phyloP scores from a whole-genome alignment of 176 grass and related monocot species.

The Dactylis glomerata region DNA sequence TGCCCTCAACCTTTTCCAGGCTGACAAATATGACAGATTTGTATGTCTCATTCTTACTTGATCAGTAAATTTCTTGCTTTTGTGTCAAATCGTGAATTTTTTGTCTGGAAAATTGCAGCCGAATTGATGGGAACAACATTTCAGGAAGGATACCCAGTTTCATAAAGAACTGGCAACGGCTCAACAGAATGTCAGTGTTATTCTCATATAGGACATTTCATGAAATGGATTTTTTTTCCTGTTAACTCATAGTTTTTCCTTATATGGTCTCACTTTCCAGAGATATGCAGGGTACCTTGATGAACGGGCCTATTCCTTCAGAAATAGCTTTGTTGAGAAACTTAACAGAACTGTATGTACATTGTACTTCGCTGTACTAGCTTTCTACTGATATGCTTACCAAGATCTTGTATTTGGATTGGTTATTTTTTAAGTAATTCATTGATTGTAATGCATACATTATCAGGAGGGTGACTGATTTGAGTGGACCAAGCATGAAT shows the following conservation, averaged over 20 bases:
- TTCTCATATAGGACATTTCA: background rate
- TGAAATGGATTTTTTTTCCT: background rate
- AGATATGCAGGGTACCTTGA: slow-evolving; percentile 80
- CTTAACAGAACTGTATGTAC: slow-evolving; percentile 78
- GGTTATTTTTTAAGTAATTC: slow-evolving; percentile 16
- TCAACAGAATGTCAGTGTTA: slow-evolving; percentile 75
- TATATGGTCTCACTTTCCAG: slow-evolving; percentile 32
- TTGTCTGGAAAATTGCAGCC: slow-evolving; percentile 30
- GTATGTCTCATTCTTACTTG: slow-evolving; percentile 42
- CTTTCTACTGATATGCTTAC: background rate
- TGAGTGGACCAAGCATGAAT: slow-evolving; percentile 60
- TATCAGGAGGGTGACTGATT: slow-evolving; percentile 73
- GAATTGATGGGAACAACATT: slow-evolving; percentile 68
- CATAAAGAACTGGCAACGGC: slow-evolving; percentile 64
- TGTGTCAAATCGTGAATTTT: slow-evolving; percentile 31
- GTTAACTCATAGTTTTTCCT: background rate
- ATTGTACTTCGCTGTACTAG: background rate
- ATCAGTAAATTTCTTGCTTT: slow-evolving; percentile 12
- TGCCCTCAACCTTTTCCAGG: slow-evolving; percentile 68
- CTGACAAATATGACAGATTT: slow-evolving; percentile 81
- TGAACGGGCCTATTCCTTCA: slow-evolving; percentile 67
- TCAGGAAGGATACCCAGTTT: slow-evolving; percentile 75
- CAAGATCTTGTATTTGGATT: slow-evolving; percentile 22
- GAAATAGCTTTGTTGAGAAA: slow-evolving; percentile 60
- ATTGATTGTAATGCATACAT: slow-evolving; percentile 32